Evolutionary conservation across 1,284 basidiomycete species (phyloP).

Genomic region (Polyporus tsugae): DNA sequence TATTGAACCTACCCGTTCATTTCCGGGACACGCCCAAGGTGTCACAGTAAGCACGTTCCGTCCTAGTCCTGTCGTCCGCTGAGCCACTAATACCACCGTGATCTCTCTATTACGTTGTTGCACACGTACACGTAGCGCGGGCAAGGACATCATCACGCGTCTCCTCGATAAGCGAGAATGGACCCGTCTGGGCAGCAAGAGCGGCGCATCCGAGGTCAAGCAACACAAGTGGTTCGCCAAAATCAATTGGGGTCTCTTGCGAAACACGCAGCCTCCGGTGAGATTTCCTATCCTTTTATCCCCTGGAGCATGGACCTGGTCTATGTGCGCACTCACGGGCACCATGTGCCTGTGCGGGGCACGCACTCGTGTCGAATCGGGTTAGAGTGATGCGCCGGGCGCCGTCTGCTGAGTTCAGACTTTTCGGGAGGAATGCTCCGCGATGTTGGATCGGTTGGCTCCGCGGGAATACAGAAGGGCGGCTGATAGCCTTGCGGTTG

Average conservation of each 20-base stretch:
- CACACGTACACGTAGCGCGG: constrained; percentile 62
- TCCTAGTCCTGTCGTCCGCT: constrained; percentile 25
- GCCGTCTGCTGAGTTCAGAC: constrained; percentile 17
- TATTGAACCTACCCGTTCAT: constrained; percentile 86
- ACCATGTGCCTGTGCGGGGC: constrained; percentile 6
- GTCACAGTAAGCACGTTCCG: constrained; percentile 69
- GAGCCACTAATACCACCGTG: constrained; percentile 26
- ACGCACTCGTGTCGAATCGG: constrained; percentile 15
- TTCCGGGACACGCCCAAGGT: constrained; percentile 91
- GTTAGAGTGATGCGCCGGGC: constrained; percentile 18
- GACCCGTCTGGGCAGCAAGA: constrained; percentile 88
- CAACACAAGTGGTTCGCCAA: constrained; percentile 98
- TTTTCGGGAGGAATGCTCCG: constrained; percentile 22
- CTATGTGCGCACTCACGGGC: constrained; percentile 11
- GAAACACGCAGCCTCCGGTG: constrained; percentile 94
- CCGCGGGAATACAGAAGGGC: constrained; percentile 24
- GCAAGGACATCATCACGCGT: constrained; percentile 90
- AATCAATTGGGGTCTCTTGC: constrained; percentile 95
- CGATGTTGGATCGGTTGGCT: constrained; percentile 22
- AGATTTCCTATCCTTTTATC: constrained; percentile 43
- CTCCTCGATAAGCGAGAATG: constrained; percentile 94
- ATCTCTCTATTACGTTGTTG: constrained; percentile 28
- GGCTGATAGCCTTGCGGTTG: constrained; percentile 31
- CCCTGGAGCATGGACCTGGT: constrained; percentile 19
- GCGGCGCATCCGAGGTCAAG: constrained; percentile 98